Evolutionary conservation across 139 green algal species (phyloP), one percentile per base, ranked within the genome.

Genomic region (Micractinium conductrix): DNA sequence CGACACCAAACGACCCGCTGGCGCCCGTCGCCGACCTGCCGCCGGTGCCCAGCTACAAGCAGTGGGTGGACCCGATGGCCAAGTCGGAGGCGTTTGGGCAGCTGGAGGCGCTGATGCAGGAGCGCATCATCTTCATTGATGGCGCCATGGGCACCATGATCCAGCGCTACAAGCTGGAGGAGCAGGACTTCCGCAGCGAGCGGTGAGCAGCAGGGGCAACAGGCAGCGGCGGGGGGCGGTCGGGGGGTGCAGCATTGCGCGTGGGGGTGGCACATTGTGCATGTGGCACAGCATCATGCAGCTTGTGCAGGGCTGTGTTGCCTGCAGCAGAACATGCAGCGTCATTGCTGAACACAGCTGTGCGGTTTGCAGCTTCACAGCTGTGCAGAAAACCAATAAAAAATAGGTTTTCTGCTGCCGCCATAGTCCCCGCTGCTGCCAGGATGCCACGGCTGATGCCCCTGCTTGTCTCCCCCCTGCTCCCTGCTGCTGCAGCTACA

Each of bases 61-160:
- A 35, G 0, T 84, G 42, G 60, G 33, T 43, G 2, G 86, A 89
- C 60, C 50, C 43, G 33, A 44, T 92, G 73, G 53, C 69, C 38
- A 90, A 87, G 76, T 89, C 88, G 12, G 87, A 78, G 30, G 85
- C 90, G 38, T 98, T 97, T 88, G 91, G 80, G 33, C 70, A 93
- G 82, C 89, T 99, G 68, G 87, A 96, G 48, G n/a, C 86, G 63
- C 89, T 99, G 81, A 94, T 99, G 80, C 45, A 91, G 43, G 80
- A 98, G 88, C 96, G 97, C 85, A 98, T 99, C 81, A 90, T 95
- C 50, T 95, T 96, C 86, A 99, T 99, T 78, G 97, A 99, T 75
- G 97, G 97, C 80, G 97, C 97, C 40, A 99, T 99, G 97, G 97
- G 97, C 86, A 99, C 96, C 9, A 90, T 92, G 63, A 95, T 97